Conservation (phyloP, 2,329 filamentous ascomycete genomes). For the Nothopassalora personata region DNA sequence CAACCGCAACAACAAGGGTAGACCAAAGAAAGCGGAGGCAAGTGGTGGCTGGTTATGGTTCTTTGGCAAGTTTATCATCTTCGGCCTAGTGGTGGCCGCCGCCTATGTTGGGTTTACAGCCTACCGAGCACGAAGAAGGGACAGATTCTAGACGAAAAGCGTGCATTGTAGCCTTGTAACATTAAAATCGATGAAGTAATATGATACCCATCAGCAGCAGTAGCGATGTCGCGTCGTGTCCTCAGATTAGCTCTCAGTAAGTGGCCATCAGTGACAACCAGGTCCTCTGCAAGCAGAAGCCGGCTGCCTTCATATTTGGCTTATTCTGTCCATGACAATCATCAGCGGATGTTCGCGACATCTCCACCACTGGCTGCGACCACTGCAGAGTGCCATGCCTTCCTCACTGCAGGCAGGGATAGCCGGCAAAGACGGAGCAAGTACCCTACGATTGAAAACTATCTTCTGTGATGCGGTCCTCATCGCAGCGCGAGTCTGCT, state of each 20-base stretch:
- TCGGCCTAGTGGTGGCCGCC: slow-evolving; percentile 64
- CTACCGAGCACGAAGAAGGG: slow-evolving; percentile 58
- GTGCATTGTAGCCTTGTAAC: slow-evolving; percentile 5
- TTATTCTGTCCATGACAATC: slow-evolving; percentile 22
- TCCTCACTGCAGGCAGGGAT: slow-evolving; percentile 18
- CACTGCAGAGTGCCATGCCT: slow-evolving; percentile 5
- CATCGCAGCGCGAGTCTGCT: slow-evolving; percentile 21
- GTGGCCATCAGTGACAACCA: slow-evolving; percentile 30
- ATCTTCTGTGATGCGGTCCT: slow-evolving; percentile 27
- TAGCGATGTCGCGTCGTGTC: slow-evolving; percentile 11
- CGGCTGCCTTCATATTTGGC: slow-evolving; percentile 33
- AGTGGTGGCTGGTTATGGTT: slow-evolving; percentile 62
- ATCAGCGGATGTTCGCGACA: slow-evolving; percentile 26
- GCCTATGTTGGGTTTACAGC: slow-evolving; percentile 81
- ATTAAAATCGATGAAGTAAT: slow-evolving; percentile 4
- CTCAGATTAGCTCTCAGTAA: slow-evolving; percentile 32
- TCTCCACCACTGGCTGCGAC: slow-evolving; percentile 8
- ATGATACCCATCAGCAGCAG: slow-evolving; percentile 1
- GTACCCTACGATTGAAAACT: slow-evolving; percentile 37
- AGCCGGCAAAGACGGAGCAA: slow-evolving; percentile 28
- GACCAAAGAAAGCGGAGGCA: slow-evolving; percentile 46
- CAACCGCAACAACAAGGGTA: slow-evolving; percentile 39
- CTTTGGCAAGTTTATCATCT: slow-evolving; percentile 76
- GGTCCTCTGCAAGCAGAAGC: slow-evolving; percentile 9
- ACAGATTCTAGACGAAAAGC: slow-evolving; percentile 37